Evolutionary conservation across 116 monocot species (phyloP).

Genomic region (Iris pallida): DNA sequence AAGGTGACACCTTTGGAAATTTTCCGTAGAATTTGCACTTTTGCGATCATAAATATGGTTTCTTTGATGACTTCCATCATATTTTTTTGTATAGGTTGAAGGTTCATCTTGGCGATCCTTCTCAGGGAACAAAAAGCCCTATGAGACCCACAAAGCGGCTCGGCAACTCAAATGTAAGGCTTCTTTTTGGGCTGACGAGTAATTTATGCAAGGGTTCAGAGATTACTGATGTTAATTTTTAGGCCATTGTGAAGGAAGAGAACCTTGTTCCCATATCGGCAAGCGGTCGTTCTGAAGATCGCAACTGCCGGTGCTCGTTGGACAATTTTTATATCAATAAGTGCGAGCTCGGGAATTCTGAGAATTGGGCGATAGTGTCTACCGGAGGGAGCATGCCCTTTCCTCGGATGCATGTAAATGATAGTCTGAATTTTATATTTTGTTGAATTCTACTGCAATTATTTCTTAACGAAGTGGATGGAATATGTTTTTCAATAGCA

Average conservation of each 20-base stretch:
- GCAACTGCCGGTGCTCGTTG: conserved; percentile 30
- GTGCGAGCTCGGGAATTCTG: conserved; percentile 36
- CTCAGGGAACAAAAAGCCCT: conserved; percentile 57
- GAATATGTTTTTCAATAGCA: conserved; percentile 40
- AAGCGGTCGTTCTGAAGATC: conserved; percentile 45
- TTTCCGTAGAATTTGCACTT: too few species aligned
- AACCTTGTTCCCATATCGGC: conserved; percentile 27
- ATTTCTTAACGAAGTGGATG: neutral
- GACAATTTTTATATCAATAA: conserved; percentile 38
- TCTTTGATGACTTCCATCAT: neutral
- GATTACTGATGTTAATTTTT: conserved; percentile 5
- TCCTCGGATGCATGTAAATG: conserved; percentile 74
- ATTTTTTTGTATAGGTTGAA: conserved; percentile 82
- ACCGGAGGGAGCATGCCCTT: conserved; percentile 65
- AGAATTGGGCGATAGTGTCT: conserved; percentile 73
- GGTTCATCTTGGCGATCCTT: conserved; percentile 59
- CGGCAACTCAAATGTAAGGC: conserved; percentile 50
- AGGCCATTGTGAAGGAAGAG: conserved; percentile 47
- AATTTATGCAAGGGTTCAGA: neutral
- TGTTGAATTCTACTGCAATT: neutral
- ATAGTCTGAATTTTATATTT: neutral
- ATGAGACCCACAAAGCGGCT: conserved; percentile 41
- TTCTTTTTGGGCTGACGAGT: neutral
- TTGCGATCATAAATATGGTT: neutral
- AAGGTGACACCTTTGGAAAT: neutral